A percentile compares a stretch with the other conserved stretches of the same genome.
Conservation (phyloP, 2,329 filamentous ascomycete species). For the Plenodomus biglobosus region DNA sequence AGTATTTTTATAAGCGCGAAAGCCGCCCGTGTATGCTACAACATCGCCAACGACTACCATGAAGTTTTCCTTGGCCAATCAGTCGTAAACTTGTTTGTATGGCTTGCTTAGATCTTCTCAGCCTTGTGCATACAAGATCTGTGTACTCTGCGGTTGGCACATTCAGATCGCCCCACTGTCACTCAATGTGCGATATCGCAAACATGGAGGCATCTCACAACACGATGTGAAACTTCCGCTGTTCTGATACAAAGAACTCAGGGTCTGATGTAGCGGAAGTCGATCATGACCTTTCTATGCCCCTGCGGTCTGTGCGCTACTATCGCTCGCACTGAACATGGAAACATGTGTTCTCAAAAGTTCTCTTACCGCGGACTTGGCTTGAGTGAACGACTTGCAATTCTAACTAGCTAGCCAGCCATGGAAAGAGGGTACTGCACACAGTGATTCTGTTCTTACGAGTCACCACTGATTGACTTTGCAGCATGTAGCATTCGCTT, state of each 20-base stretch:
- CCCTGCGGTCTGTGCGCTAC: slow-evolving; percentile 12
- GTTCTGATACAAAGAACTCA: slow-evolving; percentile 35
- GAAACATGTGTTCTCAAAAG: too few relatives aligned
- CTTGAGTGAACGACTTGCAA: too few relatives aligned
- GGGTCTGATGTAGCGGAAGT: slow-evolving; percentile 38
- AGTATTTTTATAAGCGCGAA: not conserved
- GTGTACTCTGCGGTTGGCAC: not conserved
- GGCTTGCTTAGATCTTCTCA: too few relatives aligned
- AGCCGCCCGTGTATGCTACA: not conserved
- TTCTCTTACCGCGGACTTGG: not conserved
- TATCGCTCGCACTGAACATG: slow-evolving; percentile 1
- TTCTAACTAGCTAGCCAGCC: too few relatives aligned
- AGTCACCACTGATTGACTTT: not conserved
- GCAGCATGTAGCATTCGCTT: not conserved
- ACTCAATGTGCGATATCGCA: not conserved
- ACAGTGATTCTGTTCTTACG: too few relatives aligned
- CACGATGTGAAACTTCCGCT: slow-evolving; percentile 40
- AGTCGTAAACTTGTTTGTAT: too few relatives aligned
- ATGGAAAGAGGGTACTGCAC: too few relatives aligned
- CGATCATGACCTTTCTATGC: slow-evolving; percentile 24
- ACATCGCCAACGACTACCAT: too few relatives aligned
- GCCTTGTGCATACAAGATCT: not conserved
- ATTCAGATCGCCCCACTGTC: not conserved
- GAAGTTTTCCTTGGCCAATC: too few relatives aligned
- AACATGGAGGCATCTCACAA: slow-evolving; percentile 19